phyloP scores from a whole-genome alignment of 1,284 basidiomycete species.

The Cutaneotrichosporon sp. region DNA sequence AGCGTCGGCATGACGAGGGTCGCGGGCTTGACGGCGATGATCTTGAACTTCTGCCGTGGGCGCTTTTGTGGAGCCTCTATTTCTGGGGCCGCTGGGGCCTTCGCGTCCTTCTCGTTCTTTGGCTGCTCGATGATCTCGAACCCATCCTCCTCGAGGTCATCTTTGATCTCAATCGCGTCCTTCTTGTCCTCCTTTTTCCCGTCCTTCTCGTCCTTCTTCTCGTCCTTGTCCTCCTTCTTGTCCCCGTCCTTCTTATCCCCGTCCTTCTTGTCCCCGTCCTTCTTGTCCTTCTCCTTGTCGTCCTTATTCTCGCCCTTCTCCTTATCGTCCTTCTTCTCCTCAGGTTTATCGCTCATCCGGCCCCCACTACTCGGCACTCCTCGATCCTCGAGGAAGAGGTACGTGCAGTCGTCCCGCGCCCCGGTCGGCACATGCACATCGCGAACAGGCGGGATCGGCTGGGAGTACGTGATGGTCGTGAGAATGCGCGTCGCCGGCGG shows the following conservation, averaged over 20 bases:
- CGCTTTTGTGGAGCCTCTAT: not conserved
- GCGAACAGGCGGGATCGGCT: slow-evolving; percentile 16
- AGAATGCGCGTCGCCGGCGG: slow-evolving; percentile 22
- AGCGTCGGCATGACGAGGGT: slow-evolving; percentile 30
- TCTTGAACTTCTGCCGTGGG: slow-evolving; percentile 20
- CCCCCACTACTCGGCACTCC: slow-evolving; percentile 13
- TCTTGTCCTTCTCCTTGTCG: not conserved
- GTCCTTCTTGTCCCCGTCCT: not conserved
- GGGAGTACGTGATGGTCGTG: slow-evolving; percentile 30
- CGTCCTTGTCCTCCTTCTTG: not conserved
- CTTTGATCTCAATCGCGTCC: not conserved
- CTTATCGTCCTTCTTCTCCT: not conserved
- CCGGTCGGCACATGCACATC: slow-evolving; percentile 16
- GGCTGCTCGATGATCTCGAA: slow-evolving; percentile 32
- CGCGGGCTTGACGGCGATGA: slow-evolving; percentile 32
- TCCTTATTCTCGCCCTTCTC: not conserved
- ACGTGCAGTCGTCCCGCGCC: slow-evolving; percentile 31
- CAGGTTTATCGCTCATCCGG: not conserved
- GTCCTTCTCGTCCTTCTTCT: not conserved
- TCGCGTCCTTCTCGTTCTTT: not conserved
- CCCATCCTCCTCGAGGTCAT: slow-evolving; percentile 18
- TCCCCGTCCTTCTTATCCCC: not conserved
- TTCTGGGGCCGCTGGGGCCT: not conserved
- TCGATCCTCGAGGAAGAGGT: slow-evolving; percentile 39
- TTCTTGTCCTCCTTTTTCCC: not conserved